phyloP scores from a whole-genome alignment of 2,329 filamentous ascomycete species.

The Phaeosphaeriaceae sp. region DNA sequence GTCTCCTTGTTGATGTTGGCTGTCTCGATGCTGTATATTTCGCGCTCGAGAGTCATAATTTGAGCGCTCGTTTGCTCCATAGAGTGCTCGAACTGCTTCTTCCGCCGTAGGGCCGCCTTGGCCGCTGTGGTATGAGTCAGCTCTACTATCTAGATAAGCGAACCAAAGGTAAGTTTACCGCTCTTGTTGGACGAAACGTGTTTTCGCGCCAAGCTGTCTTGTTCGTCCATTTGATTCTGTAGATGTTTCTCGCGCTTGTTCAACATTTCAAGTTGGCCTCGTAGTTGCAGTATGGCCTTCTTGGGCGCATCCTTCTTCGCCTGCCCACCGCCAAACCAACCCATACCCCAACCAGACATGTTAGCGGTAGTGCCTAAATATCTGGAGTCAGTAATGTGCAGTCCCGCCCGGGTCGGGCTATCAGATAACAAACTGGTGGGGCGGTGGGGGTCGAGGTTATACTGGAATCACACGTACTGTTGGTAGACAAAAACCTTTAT shows the following conservation, averaged over 20 bases:
- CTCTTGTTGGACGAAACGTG: slow-evolving; percentile 88
- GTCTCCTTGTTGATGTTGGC: slow-evolving; percentile 99
- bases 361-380: slow-evolving; percentile 8
- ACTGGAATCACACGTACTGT: slow-evolving; percentile 16
- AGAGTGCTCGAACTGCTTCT: slow-evolving; percentile 92
- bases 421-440: slow-evolving; percentile 23
- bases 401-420: slow-evolving; percentile 8
- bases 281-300: slow-evolving; percentile 89
- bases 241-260: slow-evolving; percentile 94
- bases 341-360: slow-evolving; percentile 57
- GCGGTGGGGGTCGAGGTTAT: slow-evolving; percentile 15
- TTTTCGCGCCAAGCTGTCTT: slow-evolving; percentile 87
- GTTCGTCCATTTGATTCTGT: slow-evolving; percentile 90
- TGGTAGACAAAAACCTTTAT: background rate
- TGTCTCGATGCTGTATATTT: slow-evolving; percentile 96
- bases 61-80: slow-evolving; percentile 89
- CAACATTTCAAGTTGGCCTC: slow-evolving; percentile 93
- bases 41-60: slow-evolving; percentile 89
- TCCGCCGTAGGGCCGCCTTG: slow-evolving; percentile 86
- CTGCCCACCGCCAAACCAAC: slow-evolving; percentile 88
- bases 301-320: slow-evolving; percentile 94
- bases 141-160: too few species aligned
- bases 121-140: slow-evolving; percentile 66
- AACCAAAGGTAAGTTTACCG: slow-evolving; percentile 64
- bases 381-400: slow-evolving; percentile 4